Conservation (phyloP, 129 eudicot genomes). For the Deinandra increscens region DNA sequence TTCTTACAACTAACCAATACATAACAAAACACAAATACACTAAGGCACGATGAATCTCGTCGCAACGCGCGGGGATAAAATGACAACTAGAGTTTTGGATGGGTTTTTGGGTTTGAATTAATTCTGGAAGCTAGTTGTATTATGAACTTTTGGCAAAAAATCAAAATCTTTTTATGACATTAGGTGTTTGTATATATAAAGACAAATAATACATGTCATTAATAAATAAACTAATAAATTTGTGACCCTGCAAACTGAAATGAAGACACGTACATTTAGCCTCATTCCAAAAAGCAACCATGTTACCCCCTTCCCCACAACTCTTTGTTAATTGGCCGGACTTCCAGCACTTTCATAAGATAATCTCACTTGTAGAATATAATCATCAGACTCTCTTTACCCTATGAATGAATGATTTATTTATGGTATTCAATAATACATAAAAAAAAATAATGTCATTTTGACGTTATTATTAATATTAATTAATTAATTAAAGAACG, state of each 20-base stretch:
- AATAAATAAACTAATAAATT: constrained; percentile 19
- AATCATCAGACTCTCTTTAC: constrained; percentile 26
- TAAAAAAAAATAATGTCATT: background rate
- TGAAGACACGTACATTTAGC: constrained; percentile 30
- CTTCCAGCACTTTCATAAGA: constrained; percentile 22
- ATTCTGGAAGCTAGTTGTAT: constrained; percentile 34
- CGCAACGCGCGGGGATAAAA: too few species aligned
- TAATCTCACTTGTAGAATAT: constrained; percentile 37
- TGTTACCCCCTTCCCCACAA: constrained; percentile 37
- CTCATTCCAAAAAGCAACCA: constrained; percentile 30
- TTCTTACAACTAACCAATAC: too few species aligned
- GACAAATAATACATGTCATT: constrained; percentile 27
- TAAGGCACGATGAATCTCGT: too few species aligned
- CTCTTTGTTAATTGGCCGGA: background rate
- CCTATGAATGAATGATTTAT: too few species aligned
- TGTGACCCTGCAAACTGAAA: constrained; percentile 32
- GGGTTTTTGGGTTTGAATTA: constrained; percentile 15
- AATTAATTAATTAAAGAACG: too few species aligned
- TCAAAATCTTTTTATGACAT: constrained; percentile 23
- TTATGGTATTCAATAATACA: background rate
- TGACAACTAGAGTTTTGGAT: constrained; percentile 13
- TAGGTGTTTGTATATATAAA: constrained; percentile 30
- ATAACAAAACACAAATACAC: too few species aligned
- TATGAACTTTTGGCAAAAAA: constrained; percentile 27
- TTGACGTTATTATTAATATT: constrained; percentile 11